Conservation (phyloP, 306 rosid genomes). For the Lathyrus aphaca region DNA sequence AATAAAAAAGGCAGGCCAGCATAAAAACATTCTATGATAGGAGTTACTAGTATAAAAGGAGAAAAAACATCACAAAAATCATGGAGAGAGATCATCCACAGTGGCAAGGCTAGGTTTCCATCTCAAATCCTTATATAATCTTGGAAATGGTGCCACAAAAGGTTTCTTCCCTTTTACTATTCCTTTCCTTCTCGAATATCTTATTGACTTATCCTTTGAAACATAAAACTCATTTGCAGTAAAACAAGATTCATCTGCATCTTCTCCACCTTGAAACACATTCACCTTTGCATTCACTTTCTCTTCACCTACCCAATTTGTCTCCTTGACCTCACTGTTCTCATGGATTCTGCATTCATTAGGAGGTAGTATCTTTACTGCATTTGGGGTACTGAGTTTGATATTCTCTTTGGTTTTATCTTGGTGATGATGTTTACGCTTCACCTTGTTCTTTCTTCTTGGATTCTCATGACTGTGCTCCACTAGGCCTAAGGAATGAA, state of each 20-base stretch:
- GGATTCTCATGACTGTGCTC: conserved; percentile 23
- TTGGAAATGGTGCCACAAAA: conserved; percentile 66
- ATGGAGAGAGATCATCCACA: conserved; percentile 72
- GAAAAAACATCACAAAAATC: conserved; percentile 30
- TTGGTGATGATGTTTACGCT: conserved; percentile 43
- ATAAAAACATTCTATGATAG: conserved; percentile 23
- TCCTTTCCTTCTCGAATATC: conserved; percentile 42
- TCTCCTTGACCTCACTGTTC: not conserved
- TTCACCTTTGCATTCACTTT: conserved; percentile 25
- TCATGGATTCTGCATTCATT: conserved; percentile 25
- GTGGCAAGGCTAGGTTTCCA: conserved; percentile 78
- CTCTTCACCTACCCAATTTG: conserved; percentile 6
- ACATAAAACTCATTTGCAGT: conserved; percentile 50
- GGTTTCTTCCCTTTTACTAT: conserved; percentile 52
- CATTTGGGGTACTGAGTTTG: conserved; percentile 8
- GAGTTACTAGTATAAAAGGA: not conserved
- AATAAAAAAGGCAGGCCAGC: not conserved
- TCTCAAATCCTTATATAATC: conserved; percentile 35
- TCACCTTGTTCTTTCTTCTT: conserved; percentile 40
- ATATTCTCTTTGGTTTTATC: conserved; percentile 33
- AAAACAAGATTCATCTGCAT: conserved; percentile 46
- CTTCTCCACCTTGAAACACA: conserved; percentile 29
- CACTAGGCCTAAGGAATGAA: conserved; percentile 46
- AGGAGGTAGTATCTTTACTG: conserved; percentile 22
- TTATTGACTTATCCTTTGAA: conserved; percentile 37